phyloP scores from a whole-genome alignment of 129 eudicot species.

The Pseudognaphalium luteoalbum region DNA sequence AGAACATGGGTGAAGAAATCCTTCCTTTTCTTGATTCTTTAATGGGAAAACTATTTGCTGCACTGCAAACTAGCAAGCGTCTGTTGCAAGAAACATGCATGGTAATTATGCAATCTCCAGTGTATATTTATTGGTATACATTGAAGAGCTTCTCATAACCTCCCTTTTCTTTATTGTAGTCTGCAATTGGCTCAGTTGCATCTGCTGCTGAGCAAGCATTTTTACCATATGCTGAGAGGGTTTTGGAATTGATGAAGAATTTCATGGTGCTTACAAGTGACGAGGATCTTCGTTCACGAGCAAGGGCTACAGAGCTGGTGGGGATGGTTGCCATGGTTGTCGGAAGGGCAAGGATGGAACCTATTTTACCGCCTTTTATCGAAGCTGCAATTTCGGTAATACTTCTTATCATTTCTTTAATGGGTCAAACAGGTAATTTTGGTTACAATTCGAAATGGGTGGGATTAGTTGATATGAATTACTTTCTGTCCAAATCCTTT shows the following conservation, averaged over 20 bases:
- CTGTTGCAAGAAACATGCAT: constrained; percentile 98
- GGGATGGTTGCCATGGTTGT: constrained; percentile 99
- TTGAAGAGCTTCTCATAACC: constrained; percentile 16
- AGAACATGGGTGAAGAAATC: constrained; percentile 96
- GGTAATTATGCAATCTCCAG: constrained; percentile 43
- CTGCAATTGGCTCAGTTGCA: constrained; percentile 98
- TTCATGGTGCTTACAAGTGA: constrained; percentile 92
- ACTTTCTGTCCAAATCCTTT: not conserved
- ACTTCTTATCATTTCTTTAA: not conserved
- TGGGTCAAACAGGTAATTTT: not conserved
- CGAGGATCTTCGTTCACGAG: constrained; percentile 93
- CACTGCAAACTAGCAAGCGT: constrained; percentile 80
- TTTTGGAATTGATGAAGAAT: constrained; percentile 83
- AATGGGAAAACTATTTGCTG: constrained; percentile 74
- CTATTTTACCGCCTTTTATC: constrained; percentile 86
- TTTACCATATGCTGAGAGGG: constrained; percentile 92
- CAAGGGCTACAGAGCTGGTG: constrained; percentile 96
- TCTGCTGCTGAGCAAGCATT: constrained; percentile 97
- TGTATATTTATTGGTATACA: not conserved
- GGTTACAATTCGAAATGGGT: not conserved
- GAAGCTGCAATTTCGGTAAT: constrained; percentile 94
- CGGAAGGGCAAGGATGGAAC: constrained; percentile 90
- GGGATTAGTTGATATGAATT: not conserved
- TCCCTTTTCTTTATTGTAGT: constrained; percentile 44
- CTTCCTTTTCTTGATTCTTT: constrained; percentile 90